Evolutionary conservation across 352 stramenopile species (phyloP).

Genomic region (Phytophthora ohioensis): DNA sequence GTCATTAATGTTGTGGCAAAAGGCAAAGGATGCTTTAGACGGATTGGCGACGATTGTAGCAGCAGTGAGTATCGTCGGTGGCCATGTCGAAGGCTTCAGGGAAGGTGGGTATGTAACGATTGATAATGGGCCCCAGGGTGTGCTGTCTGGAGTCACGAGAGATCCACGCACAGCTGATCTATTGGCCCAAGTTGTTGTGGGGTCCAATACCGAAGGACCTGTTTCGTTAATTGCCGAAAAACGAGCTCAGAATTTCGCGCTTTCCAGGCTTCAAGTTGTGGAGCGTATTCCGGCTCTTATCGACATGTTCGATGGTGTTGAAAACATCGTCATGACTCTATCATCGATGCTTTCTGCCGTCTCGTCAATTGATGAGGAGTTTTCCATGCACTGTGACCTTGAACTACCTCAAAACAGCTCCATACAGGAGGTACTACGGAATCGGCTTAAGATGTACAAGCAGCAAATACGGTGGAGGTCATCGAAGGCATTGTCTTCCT

Average conservation of each 20-base stretch:
- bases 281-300: conserved; percentile 80
- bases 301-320: conserved; percentile 82
- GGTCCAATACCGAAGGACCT: conserved; percentile 15
- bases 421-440: conserved; percentile 67
- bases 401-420: conserved; percentile 71
- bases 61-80: conserved; percentile 76
- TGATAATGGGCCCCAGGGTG: conserved; percentile 52
- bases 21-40: conserved; percentile 79
- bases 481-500: conserved; percentile 71
- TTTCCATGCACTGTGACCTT: conserved; percentile 49
- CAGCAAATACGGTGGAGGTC: conserved; percentile 85
- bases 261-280: conserved; percentile 66
- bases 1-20: conserved; percentile 73
- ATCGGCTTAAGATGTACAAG: conserved; percentile 72
- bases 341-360: conserved; percentile 55
- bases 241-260: conserved; percentile 40
- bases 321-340: conserved; percentile 59
- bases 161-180: conserved; percentile 51
- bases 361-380: conserved; percentile 39
- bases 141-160: conserved; percentile 53
- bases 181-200: conserved; percentile 43
- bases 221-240: conserved; percentile 26
- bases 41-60: conserved; percentile 63
- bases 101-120: conserved; percentile 72
- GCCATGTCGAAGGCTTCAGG: conserved; percentile 72